A percentile compares a stretch with the other conserved stretches of the same genome.
Conservation (phyloP, 495 filamentous ascomycete genomes). For the Margaritispora aquatica region DNA sequence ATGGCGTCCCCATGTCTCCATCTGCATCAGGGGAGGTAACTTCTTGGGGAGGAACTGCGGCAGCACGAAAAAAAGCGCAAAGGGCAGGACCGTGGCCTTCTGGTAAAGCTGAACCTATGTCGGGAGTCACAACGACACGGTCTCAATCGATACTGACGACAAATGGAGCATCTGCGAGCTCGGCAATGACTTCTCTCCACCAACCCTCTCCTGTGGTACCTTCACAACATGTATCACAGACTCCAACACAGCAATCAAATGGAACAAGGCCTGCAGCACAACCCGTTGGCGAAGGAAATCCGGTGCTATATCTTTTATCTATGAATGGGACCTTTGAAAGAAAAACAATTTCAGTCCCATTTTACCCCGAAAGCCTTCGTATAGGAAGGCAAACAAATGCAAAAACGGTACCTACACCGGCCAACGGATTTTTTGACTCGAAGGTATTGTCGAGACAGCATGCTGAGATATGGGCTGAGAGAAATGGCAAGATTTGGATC, state of each 20-base stretch:
- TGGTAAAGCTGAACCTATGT: constrained; percentile 56
- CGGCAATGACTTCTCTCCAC: constrained; percentile 67
- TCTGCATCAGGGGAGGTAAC: constrained; percentile 32
- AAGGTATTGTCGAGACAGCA: constrained; percentile 96
- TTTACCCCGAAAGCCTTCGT: constrained; percentile 76
- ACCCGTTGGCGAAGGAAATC: constrained; percentile 49
- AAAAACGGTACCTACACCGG: constrained; percentile 82
- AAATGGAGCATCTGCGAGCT: constrained; percentile 59
- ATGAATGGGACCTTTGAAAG: constrained; percentile 94
- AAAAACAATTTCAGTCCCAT: constrained; percentile 91
- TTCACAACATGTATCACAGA: constrained; percentile 59
- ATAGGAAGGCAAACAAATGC: constrained; percentile 96
- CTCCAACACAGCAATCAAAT: constrained; percentile 50
- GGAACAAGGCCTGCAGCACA: constrained; percentile 51
- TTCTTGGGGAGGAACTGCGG: constrained; percentile 42
- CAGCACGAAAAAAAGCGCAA: constrained; percentile 58
- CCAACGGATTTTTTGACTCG: constrained; percentile 95
- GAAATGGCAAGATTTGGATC: constrained; percentile 87
- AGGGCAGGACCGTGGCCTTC: constrained; percentile 62
- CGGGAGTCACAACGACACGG: constrained; percentile 54
- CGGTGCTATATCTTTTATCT: constrained; percentile 74
- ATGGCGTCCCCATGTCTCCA: constrained; percentile 35
- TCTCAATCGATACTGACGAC: constrained; percentile 49
- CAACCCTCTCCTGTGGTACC: constrained; percentile 67
- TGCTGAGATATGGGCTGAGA: constrained; percentile 92